Evolutionary conservation across 2,329 filamentous ascomycete genomes (phyloP).

Genomic region (Rugonectria rugulosa): DNA sequence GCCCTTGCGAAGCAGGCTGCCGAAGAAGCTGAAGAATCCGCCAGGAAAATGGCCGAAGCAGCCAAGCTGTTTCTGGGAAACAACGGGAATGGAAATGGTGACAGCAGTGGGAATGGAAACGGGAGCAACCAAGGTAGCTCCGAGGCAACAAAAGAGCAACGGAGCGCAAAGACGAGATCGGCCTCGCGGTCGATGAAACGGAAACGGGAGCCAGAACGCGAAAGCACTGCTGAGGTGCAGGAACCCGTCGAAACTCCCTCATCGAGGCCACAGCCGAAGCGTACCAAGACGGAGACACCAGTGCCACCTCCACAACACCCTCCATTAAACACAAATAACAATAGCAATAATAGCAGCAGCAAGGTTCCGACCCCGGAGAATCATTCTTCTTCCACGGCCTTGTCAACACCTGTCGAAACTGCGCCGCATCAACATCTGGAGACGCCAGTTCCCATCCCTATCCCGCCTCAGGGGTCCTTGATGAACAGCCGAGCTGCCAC

Average conservation of each 20-base stretch:
- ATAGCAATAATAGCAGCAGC: too few relatives aligned
- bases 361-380: slow-evolving; percentile 36
- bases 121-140: slow-evolving; percentile 34
- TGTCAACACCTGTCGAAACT: slow-evolving; percentile 28
- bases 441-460: slow-evolving; percentile 52
- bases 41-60: slow-evolving; percentile 59
- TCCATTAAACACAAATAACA: slow-evolving; percentile 36
- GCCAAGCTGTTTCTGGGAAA: slow-evolving; percentile 54
- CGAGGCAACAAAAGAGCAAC: slow-evolving; percentile 39
- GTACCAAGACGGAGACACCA: slow-evolving; percentile 65
- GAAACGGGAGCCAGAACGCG: slow-evolving; percentile 51
- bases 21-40: slow-evolving; percentile 67
- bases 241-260: slow-evolving; percentile 41
- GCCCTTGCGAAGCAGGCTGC: slow-evolving; percentile 67
- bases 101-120: slow-evolving; percentile 19
- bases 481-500: slow-evolving; percentile 39
- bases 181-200: slow-evolving; percentile 51
- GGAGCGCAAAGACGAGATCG: slow-evolving; percentile 40
- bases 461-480: slow-evolving; percentile 41
- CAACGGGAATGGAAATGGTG: slow-evolving; percentile 7
- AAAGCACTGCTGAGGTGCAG: slow-evolving; percentile 40
- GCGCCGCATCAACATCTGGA: slow-evolving; percentile 43
- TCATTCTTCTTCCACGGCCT: slow-evolving; percentile 27
- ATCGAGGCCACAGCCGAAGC: slow-evolving; percentile 54
- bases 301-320: slow-evolving; percentile 55